phyloP scores from a whole-genome alignment of 2,329 filamentous ascomycete genomes.

The Pseudogymnoascus sp. region DNA sequence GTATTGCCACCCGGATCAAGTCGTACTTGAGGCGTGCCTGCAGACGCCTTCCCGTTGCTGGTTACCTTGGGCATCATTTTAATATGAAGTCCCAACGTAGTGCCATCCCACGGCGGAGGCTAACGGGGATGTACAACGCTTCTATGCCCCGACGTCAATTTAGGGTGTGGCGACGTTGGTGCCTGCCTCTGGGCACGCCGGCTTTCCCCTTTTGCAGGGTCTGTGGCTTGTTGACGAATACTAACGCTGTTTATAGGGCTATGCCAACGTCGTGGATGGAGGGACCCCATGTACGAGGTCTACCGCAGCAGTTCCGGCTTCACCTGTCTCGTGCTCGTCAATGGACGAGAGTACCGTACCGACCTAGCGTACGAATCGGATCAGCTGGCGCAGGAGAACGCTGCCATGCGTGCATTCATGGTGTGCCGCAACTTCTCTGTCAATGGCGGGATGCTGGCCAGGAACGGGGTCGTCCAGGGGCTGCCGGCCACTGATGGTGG shows the following conservation, averaged over 20 bases:
- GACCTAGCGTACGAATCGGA: conserved; percentile 79
- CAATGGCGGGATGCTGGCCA: conserved; percentile 82
- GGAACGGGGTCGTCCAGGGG: conserved; percentile 61
- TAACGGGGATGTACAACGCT: conserved; percentile 5
- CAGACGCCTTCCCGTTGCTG: conserved; percentile 8
- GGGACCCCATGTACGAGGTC: conserved; percentile 80
- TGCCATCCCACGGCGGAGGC: conserved; percentile 5
- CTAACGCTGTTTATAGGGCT: conserved; percentile 55
- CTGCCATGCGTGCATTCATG: conserved; percentile 93
- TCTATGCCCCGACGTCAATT: conserved; percentile 1
- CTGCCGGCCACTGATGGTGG: conserved; percentile 42
- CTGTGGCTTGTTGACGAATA: conserved; percentile 10
- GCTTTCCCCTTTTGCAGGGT: conserved; percentile 3
- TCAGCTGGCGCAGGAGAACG: conserved; percentile 79
- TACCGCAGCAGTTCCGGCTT: conserved; percentile 69
- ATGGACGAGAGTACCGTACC: conserved; percentile 93
- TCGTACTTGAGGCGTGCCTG: background rate
- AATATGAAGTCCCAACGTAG: conserved; percentile 1
- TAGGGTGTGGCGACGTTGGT: conserved; percentile 12
- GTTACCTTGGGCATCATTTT: conserved; percentile 11
- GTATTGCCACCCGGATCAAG: conserved; percentile 6
- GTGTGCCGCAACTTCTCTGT: conserved; percentile 96
- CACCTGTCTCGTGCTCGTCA: conserved; percentile 86
- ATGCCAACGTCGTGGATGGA: conserved; percentile 90
- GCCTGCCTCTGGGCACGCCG: conserved; percentile 8